Percentiles rank a stretch among this genome's conserved stretches.
Conservation (phyloP, 495 filamentous ascomycete species). For the Neurospora intermedia region DNA sequence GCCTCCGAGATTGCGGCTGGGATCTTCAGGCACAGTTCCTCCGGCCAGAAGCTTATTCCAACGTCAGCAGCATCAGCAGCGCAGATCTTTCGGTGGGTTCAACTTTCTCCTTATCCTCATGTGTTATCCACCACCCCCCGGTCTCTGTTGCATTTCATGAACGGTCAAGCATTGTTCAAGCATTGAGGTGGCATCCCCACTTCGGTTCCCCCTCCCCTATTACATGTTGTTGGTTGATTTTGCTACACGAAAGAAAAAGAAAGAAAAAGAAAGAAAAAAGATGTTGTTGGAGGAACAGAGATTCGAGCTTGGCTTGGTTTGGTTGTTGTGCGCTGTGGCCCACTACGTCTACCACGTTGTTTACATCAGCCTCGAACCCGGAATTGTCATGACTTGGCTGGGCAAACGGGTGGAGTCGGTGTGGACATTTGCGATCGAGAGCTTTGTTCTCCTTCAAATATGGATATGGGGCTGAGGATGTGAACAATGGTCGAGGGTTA, state of each 20-base stretch:
- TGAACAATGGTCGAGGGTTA: neutral
- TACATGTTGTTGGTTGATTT: neutral
- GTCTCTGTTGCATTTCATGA: neutral
- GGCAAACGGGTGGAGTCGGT: neutral
- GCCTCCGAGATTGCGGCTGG: neutral
- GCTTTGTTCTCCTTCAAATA: neutral
- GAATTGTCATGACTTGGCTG: neutral
- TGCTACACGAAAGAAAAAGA: neutral
- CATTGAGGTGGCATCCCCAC: neutral
- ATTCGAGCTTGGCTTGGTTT: neutral
- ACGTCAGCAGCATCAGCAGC: neutral
- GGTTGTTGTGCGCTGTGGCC: neutral
- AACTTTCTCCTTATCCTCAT: neutral
- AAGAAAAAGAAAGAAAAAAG: neutral
- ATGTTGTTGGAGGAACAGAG: neutral
- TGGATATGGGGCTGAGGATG: neutral
- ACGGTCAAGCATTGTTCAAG: neutral
- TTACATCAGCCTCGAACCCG: neutral
- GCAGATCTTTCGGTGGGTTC: neutral
- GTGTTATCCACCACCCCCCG: neutral
- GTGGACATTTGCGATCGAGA: neutral
- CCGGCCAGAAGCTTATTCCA: neutral
- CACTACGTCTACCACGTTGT: neutral
- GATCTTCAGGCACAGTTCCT: neutral
- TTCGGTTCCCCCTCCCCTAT: neutral